Base-by-base conservation (phyloP, 805 yeast species). In the Saccharomyces jurei region DNA sequence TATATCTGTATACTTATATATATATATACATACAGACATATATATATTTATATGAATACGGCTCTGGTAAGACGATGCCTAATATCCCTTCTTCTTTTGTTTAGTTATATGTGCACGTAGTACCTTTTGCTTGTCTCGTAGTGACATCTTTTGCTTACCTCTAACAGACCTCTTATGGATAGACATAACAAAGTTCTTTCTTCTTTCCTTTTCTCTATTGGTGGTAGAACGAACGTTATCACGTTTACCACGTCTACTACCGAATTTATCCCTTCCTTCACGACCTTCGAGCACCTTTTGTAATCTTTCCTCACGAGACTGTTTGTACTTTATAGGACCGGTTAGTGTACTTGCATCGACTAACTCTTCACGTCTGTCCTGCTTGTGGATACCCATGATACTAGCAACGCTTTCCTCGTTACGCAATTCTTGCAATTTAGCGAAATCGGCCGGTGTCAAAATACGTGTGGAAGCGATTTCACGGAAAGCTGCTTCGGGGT, bases 111-210 rank as follows among this genome's bases (percentile, higher is more conserved):
- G 98, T 1, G 96, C 96, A 58, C 85, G 77, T 63, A 94, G 74
- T 21, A 87, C 83, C 70, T 83, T 87, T 71, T 91, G 97, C 71
- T 89, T 84, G 70, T 94, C 98, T 64, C 96, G 80, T 63, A 94
- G 77, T 54, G 97, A 88, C 79, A 86, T 77, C 74, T 85, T 87
- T 59, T 86, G 91, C 72, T 94, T 94, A 59, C 98, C 98, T 72
- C 88, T 96, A 44, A 94, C 98, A 51, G 88, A 84, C 65, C 83
- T 83, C 76, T 92, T 94, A 73, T 94, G 99, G 63, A 94, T 88
- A 92, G 88, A 88, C 99, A 94, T 94, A 69, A 94, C 92, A 68
- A 90, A 94, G 74, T 94, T 94, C 96, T 94, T 94, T 89, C 89
- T 89, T 72, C 98, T 81, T 26, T 90, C 95, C 81, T 94, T 94